Evolutionary conservation across 768 basidiomycete genomes (phyloP), one percentile per base, ranked within the genome.

Genomic region (Mrakia blollopis): DNA sequence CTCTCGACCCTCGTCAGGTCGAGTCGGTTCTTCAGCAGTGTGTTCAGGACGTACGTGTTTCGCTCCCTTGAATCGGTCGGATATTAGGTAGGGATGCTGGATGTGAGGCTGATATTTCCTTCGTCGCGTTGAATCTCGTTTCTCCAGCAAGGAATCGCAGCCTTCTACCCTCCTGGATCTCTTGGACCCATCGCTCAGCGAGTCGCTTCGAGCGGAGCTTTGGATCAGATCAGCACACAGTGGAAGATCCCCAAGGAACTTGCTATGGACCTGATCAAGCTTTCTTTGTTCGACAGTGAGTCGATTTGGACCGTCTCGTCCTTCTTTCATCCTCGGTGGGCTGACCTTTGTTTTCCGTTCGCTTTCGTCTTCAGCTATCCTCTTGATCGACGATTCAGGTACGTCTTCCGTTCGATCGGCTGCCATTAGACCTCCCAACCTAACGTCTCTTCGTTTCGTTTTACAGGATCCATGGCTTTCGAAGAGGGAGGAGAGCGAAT

Each of bases 91-190:
- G 44, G 44, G 44, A n/a, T 70, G 61, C 23, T 11, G 1, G 62
- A 50, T 14, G 47, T 6, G 60, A 11, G 44, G 25, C 47, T 76
- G 32, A 41, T 16, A 4, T 28, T 57, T 32, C 61, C 23, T 71
- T 67, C 44, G 28, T 23, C 30, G 28, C 13, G 14, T 21, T 21
- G 44, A 14, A 41, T 54, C 1, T 14, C 9, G 71, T 50, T 18
- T 3, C 9, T 18, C 47, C 47, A 84, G 80, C 84, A 85, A 84
- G 83, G 83, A 37, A 78, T 86, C 70, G 79, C 80, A 52, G 81
- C 83, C 7, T 86, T 86, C 81, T 86, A 83, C 81, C 85, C 85
- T n/a, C 84, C 83, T 1, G 84, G 84, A 0, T 80, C 79, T 0
- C 82, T 86, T 63, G 82, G 83, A 44, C 80, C 78, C 23, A 83